Percentiles rank a stretch among this genome's conserved stretches.
phyloP scores from a whole-genome alignment of 768 basidiomycete species.

The Termitomyces bulborhizus region DNA sequence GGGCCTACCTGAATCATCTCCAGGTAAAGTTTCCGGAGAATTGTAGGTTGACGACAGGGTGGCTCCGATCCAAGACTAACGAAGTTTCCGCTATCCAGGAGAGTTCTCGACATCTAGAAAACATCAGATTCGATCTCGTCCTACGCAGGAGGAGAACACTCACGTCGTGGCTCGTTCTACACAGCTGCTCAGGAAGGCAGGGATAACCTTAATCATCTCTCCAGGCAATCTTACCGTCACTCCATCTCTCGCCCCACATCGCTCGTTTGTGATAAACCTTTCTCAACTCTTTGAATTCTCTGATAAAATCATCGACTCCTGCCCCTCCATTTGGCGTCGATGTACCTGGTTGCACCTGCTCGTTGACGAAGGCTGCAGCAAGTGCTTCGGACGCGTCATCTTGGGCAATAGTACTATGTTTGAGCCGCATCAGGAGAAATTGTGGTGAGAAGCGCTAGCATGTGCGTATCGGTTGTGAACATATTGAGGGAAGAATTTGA shows the following conservation, averaged over 20 bases:
- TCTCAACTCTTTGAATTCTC: slow-evolving; percentile 78
- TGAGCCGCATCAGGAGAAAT: slow-evolving; percentile 82
- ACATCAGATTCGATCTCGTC: neutral
- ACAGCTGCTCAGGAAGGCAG: neutral
- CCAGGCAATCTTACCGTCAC: slow-evolving; percentile 81
- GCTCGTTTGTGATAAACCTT: slow-evolving; percentile 92
- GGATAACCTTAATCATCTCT: slow-evolving; percentile 45
- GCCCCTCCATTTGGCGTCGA: slow-evolving; percentile 34
- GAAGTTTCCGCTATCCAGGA: neutral
- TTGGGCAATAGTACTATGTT: slow-evolving; percentile 84
- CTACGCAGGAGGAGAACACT: neutral
- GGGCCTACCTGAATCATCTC: neutral
- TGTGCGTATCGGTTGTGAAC: neutral
- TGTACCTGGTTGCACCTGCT: slow-evolving; percentile 28
- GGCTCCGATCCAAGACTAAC: neutral
- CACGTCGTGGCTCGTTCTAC: neutral
- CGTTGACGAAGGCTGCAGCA: slow-evolving; percentile 77
- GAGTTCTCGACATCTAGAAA: neutral
- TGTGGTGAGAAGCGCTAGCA: slow-evolving; percentile 75
- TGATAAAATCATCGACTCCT: slow-evolving; percentile 84
- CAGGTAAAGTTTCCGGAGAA: too few species aligned
- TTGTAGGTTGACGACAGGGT: neutral
- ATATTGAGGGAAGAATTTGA: neutral
- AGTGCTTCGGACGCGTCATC: slow-evolving; percentile 85
- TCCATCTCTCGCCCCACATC: slow-evolving; percentile 88